Evolutionary conservation across 164 flowering plant genomes (phyloP), one percentile per base, ranked within the genome.

Genomic region (Malania oleifera): DNA sequence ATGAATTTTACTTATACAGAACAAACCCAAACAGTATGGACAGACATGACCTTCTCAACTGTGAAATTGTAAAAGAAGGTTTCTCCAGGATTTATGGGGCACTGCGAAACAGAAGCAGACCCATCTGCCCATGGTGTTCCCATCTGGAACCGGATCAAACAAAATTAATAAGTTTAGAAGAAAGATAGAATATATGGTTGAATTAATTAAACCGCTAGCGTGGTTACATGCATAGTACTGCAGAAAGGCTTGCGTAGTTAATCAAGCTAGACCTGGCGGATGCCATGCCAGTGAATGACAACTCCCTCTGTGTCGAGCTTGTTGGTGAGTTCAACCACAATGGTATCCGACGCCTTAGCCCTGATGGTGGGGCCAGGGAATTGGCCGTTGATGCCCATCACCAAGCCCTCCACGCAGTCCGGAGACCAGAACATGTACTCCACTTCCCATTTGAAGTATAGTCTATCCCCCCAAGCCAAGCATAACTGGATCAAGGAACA

Each of bases 111-210:
- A 40, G 84, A 63, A 10, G 96, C 96, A 22, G 97, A 81, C 22
- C 97, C 99, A 66, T 93, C 99, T 17, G 92, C 85, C 99, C 99
- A 93, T 14, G 97, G 97, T 0, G 83, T 86, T 44, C 86, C 96
- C 18, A 77, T 11, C 97, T 91, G 76, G 45, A 43, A 47, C 25
- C 10, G 29, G 18, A 2, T n/a, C 4, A 28, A 40, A 39, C 39
- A 38, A 39, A 1, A 23, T 10, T 7, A 5, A 9, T 29, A 59
- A 46, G n/a, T 20, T 12, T 19, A 49, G 45, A 11, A 28, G 54
- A 57, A 48, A 57, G 52, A 59, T 15, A 25, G n/a, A 29, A n/a
- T n/a, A n/a, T n/a, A n/a, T n/a, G n/a, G n/a, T n/a, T n/a, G n/a
- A n/a, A n/a, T n/a, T n/a, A n/a, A n/a, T n/a, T n/a, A n/a, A n/a